Percentiles rank a stretch among this genome's conserved stretches.
phyloP scores from a whole-genome alignment of 2,329 filamentous ascomycete species.

The Calonectria hawksworthii region DNA sequence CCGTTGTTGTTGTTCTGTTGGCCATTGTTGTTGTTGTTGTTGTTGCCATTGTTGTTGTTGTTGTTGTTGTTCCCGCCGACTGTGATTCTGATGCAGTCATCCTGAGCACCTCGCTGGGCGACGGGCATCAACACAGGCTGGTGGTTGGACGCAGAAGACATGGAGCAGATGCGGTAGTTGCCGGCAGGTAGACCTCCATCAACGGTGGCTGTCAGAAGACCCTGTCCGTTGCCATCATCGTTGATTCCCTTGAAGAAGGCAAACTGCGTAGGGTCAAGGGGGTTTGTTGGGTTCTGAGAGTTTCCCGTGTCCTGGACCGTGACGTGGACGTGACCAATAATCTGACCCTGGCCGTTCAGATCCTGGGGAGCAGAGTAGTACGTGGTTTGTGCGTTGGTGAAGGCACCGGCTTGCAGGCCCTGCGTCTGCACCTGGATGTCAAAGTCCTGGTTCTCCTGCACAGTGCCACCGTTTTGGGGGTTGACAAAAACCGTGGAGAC shows the following conservation, averaged over 20 bases:
- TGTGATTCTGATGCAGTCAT: slow-evolving; percentile 74
- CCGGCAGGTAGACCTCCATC: slow-evolving; percentile 71
- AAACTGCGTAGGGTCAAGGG: slow-evolving; percentile 67
- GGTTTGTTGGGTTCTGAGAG: slow-evolving; percentile 62
- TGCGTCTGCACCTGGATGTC: slow-evolving; percentile 64
- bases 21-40: slow-evolving; percentile 28
- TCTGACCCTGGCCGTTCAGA: slow-evolving; percentile 60
- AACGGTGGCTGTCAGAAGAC: slow-evolving; percentile 67
- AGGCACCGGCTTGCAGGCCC: slow-evolving; percentile 70
- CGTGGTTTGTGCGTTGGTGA: slow-evolving; percentile 71
- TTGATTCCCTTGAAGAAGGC: slow-evolving; percentile 79
- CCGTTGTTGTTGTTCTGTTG: background rate
- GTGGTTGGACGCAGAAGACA: slow-evolving; percentile 75
- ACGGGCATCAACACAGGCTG: slow-evolving; percentile 77
- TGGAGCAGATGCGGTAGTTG: slow-evolving; percentile 76
- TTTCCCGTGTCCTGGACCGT: slow-evolving; percentile 69
- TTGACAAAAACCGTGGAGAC: slow-evolving; percentile 68
- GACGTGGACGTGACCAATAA: slow-evolving; percentile 73
- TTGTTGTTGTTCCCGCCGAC: slow-evolving; percentile 55
- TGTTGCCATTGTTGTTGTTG: slow-evolving; percentile 34
- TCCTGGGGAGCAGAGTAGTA: slow-evolving; percentile 74
- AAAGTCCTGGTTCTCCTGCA: slow-evolving; percentile 64
- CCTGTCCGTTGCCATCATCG: slow-evolving; percentile 69
- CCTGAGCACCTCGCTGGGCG: slow-evolving; percentile 76
- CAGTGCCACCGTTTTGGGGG: slow-evolving; percentile 65